Evolutionary conservation across 2,329 filamentous ascomycete genomes (phyloP).

Genomic region (Calonectria pseudoreteaudii): DNA sequence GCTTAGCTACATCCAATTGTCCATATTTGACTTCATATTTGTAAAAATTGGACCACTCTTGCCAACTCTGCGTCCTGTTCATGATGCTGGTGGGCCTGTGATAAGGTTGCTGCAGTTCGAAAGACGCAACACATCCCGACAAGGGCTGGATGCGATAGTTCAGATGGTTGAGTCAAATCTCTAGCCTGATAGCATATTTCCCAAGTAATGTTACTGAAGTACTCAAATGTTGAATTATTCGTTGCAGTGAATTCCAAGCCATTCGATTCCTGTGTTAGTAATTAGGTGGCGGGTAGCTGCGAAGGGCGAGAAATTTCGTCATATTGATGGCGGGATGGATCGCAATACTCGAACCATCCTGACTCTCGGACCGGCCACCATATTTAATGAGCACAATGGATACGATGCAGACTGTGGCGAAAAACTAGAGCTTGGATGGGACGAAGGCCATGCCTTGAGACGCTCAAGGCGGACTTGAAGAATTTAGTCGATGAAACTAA

Average conservation of each 20-base stretch:
- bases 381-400: conserved; percentile 20
- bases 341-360: conserved; percentile 17
- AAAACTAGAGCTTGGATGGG: conserved; percentile 2
- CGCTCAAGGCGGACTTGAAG: not conserved
- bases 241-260: not conserved
- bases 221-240: not conserved
- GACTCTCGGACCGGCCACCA: conserved; percentile 12
- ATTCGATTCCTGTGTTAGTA: not conserved
- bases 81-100: no score
- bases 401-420: conserved; percentile 20
- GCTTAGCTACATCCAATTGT: no score
- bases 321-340: conserved; percentile 12
- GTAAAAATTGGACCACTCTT: no score
- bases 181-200: not conserved
- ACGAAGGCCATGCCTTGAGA: not conserved
- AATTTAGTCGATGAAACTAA: not conserved
- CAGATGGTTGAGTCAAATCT: not conserved
- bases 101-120: no score
- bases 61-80: no score
- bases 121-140: not conserved
- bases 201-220: not conserved
- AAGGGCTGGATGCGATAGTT: not conserved
- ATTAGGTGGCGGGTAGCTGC: not conserved
- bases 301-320: not conserved
- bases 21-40: no score